Percentiles rank a stretch among this genome's conserved stretches.
phyloP scores from a whole-genome alignment of 1,284 basidiomycete genomes.

The Chondrostereum purpureum region DNA sequence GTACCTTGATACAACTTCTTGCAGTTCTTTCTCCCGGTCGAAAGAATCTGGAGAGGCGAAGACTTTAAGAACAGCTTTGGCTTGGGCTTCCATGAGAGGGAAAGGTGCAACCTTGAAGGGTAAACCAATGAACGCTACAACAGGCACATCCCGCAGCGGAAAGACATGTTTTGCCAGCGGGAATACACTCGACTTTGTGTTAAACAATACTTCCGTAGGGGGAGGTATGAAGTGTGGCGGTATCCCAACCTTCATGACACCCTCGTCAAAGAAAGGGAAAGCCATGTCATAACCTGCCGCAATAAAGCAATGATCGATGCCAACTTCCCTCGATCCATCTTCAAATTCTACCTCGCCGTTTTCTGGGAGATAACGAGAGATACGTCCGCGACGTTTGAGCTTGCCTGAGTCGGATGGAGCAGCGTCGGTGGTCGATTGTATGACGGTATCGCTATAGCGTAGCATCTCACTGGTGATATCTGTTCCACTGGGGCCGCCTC shows the following conservation, averaged over 20 bases:
- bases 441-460: conserved; percentile 34
- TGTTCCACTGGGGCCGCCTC: conserved; percentile 61
- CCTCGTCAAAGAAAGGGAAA: conserved; percentile 51
- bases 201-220: conserved; percentile 44
- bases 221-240: conserved; percentile 37
- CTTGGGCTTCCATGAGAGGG: conserved; percentile 64
- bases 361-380: conserved; percentile 35
- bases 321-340: conserved; percentile 47
- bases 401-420: conserved; percentile 25
- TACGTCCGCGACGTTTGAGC: conserved; percentile 37
- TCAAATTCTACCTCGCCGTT: conserved; percentile 49
- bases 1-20: conserved; percentile 41
- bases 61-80: conserved; percentile 45
- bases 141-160: conserved; percentile 49
- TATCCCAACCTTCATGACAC: conserved; percentile 24
- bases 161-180: conserved; percentile 50
- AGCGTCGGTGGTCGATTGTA: conserved; percentile 48
- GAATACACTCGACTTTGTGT: conserved; percentile 58
- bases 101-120: conserved; percentile 51
- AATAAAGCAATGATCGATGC: conserved; percentile 56
- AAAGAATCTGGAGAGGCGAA: conserved; percentile 46
- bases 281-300: conserved; percentile 68
- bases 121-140: conserved; percentile 61
- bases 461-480: conserved; percentile 60
- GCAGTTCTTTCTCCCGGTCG: conserved; percentile 39